phyloP scores from a whole-genome alignment of 805 yeast genomes.

The Candida sanyiensis region DNA sequence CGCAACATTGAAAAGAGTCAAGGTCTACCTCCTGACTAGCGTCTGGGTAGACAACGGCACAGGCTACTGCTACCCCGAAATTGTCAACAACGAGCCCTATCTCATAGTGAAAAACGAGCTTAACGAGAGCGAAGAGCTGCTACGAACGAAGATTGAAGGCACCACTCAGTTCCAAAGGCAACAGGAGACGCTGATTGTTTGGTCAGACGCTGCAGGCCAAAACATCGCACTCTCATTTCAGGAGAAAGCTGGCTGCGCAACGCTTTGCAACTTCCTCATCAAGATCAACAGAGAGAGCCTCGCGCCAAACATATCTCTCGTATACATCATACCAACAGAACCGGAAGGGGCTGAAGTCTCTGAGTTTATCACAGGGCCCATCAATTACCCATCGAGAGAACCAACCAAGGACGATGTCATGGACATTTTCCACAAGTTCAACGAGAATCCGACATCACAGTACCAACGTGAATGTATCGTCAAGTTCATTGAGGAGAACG shows the following conservation, averaged over 20 bases:
- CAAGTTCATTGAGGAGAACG: slow-evolving; percentile 45
- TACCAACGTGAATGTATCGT: slow-evolving; percentile 58
- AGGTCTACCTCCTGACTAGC: slow-evolving; percentile 77
- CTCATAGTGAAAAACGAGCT: slow-evolving; percentile 71
- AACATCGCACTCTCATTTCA: slow-evolving; percentile 90
- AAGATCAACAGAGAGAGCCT: slow-evolving; percentile 49
- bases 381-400: slow-evolving; percentile 52
- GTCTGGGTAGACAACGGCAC: slow-evolving; percentile 94
- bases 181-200: slow-evolving; percentile 88
- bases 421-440: slow-evolving; percentile 49
- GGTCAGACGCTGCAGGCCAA: slow-evolving; percentile 71
- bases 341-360: slow-evolving; percentile 47
- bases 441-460: slow-evolving; percentile 48
- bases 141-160: slow-evolving; percentile 67
- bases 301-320: slow-evolving; percentile 65
- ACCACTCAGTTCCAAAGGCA: slow-evolving; percentile 84
- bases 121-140: slow-evolving; percentile 49
- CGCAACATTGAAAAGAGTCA: slow-evolving; percentile 66
- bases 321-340: slow-evolving; percentile 53
- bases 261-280: slow-evolving; percentile 74
- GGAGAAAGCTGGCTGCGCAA: slow-evolving; percentile 84
- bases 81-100: slow-evolving; percentile 41
- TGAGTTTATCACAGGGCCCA: slow-evolving; percentile 78
- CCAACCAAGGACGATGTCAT: slow-evolving; percentile 47
- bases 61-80: slow-evolving; percentile 78